These are phyloP conservation scores for Mycena filopes DNA, from an alignment of 768 basidiomycete species.

Conservation along the genomic window DNA sequence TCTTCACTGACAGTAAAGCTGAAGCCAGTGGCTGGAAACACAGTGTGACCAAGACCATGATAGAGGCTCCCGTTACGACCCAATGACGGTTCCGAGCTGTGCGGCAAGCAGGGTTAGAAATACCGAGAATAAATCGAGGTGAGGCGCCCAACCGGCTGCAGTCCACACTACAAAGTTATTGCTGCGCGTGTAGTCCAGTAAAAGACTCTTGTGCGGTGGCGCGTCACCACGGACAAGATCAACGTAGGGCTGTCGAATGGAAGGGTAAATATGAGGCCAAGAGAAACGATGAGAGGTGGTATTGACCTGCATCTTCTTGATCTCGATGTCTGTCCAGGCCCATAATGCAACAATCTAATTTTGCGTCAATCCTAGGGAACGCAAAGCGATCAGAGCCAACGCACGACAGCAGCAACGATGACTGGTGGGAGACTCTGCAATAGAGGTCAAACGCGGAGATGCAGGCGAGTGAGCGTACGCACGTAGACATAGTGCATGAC, in stretches of 20 bases:
- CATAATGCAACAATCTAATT: constrained; percentile 58
- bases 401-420: constrained; percentile 56
- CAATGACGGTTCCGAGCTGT: constrained; percentile 56
- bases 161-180: constrained; percentile 63
- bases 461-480: constrained; percentile 33
- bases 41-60: constrained; percentile 60
- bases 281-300: neutral
- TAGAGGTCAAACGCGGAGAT: constrained; percentile 8
- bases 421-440: constrained; percentile 64
- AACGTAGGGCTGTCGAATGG: constrained; percentile 58
- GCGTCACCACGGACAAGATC: constrained; percentile 67
- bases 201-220: constrained; percentile 60
- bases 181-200: constrained; percentile 66
- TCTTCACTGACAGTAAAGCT: constrained; percentile 58
- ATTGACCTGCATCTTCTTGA: constrained; percentile 65
- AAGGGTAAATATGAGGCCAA: neutral
- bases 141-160: constrained; percentile 40
- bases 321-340: constrained; percentile 68
- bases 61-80: constrained; percentile 58
- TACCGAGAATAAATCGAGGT: no score
- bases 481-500: constrained; percentile 67
- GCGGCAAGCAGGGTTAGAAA: no score
- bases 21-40: constrained; percentile 64
- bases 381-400: constrained; percentile 28
- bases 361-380: neutral